Evolutionary conservation across 129 eudicot genomes (phyloP), one percentile per base, ranked within the genome.

Genomic region (Glebionis coronaria): DNA sequence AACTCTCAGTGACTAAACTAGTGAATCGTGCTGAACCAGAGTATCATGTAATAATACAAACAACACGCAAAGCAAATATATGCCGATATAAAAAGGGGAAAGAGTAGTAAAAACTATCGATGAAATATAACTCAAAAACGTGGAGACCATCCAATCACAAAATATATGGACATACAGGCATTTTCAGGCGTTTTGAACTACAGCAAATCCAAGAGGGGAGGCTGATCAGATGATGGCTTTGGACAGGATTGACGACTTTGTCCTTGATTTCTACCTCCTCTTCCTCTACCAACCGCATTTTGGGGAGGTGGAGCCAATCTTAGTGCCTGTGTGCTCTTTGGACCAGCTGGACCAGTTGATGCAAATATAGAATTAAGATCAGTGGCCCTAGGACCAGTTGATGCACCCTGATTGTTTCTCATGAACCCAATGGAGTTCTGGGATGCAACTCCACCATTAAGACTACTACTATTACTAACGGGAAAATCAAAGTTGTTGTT

Each of bases 231-330:
- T 56, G 84, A 68, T 29, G 88, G 63, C 72, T 84, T 90, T 50
- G 73, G 67, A 12, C 70, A 67, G 68, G 73, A 68, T 72, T 56
- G 84, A 18, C 65, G 86, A 61, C 18, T 68, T 85, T 78, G 63
- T 38, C 69, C 73, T 74, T 83, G 87, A 28, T 1, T 60, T 68
- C 80, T 75, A 75, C 57, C 55, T 69, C 96, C 98, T 70, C 96
- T 78, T 19, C 85, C 98, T 83, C 98, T 84, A 67, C 96, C 95
- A 44, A 88, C 90, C 44, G 96, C 90, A 51, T 85, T 88, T 40
- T 66, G 46, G 9, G 98, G 98, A 18, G 98, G 98, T 25, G 98
- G 98, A 49, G 98, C 96, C 31, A 92, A 79, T 79, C 87, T 86
- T 28, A 63, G 90, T 52, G 98, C 90, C 57, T 71, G 67, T 12